Evolutionary conservation across 148 eudicot species (phyloP), one percentile per base, ranked within the genome.

Genomic region (Euryodendron excelsum): DNA sequence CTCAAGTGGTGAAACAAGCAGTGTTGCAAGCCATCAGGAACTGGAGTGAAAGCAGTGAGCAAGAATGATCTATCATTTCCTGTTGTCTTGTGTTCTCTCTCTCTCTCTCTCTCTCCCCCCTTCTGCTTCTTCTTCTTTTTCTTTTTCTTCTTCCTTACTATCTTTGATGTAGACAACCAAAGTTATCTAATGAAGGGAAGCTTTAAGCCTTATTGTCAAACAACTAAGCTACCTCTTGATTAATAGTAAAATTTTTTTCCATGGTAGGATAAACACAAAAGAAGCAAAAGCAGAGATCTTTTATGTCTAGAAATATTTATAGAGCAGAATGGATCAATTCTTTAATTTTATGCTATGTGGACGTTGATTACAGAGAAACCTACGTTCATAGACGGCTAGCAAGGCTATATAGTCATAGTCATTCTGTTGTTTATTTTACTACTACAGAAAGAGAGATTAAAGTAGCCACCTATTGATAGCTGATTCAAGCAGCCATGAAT

Each of bases 1-100:
- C 89, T 56, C 78, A 87, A 62, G 84, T 77, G 50, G 92, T 94
- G 74, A 83, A 89, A 80, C 88, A 88, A 81, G 85, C 91, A 27
- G 87, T 94, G 65, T 70, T 84, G 67, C 86, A 87, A 23, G 97
- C 96, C 6, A 90, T 93, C 82, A 86, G 85, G 81, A 88, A 86
- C 70, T 89, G 92, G 91, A 89, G 71, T 37, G 85, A 84, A 75
- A 88, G 70, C 73, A 78, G 48, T 34, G 83, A 85, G 27, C 87
- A 83, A 67, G 83, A 80, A 8, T 69, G 62, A 68, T 36, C 25
- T 47, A 65, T 62, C 36, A 13, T 31, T 30, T 31, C 67, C 13
- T 62, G 37, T 15, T 62, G 36, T 62, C 18, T 62, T 28, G 18
- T 62, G 67, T 62, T 3, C 3, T 6, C 30, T 62, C 20, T 5